These are phyloP conservation scores for Alliaria petiolata DNA, from an alignment of 345 rosid species.

Conservation along the genomic window DNA sequence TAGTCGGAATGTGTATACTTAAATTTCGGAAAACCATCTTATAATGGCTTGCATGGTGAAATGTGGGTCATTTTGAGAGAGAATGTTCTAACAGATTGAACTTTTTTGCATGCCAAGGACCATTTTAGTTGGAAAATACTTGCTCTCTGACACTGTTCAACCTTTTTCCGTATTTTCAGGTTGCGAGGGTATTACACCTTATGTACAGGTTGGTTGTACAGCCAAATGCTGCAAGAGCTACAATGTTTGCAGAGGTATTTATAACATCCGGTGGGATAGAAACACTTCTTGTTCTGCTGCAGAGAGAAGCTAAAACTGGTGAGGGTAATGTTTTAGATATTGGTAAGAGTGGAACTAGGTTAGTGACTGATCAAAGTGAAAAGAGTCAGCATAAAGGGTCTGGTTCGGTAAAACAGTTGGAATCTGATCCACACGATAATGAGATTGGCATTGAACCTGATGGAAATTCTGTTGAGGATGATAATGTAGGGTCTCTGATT, in stretches of 20 bases:
- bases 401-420: constrained; percentile 35
- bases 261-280: constrained; percentile 88
- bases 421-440: constrained; percentile 34
- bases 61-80: neutral
- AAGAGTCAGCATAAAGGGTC: constrained; percentile 28
- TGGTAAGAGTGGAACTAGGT: constrained; percentile 34
- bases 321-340: constrained; percentile 43
- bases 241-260: constrained; percentile 72
- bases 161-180: constrained; percentile 43
- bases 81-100: constrained; percentile 5
- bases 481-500: constrained; percentile 36
- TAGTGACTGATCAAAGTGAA: constrained; percentile 41
- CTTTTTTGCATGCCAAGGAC: constrained; percentile 5
- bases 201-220: constrained; percentile 87
- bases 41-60: constrained; percentile 6
- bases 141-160: constrained; percentile 17
- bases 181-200: constrained; percentile 88
- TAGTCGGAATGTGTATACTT: constrained; percentile 12
- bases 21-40: constrained; percentile 3
- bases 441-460: constrained; percentile 36
- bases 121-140: neutral
- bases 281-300: constrained; percentile 94
- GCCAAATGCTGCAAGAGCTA: constrained; percentile 84
- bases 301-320: constrained; percentile 88
- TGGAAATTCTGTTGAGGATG: constrained; percentile 37